A percentile compares a stretch with the other conserved stretches of the same genome.
Conservation (phyloP, 176 grass and related monocot species). For the Ensete ventricosum region DNA sequence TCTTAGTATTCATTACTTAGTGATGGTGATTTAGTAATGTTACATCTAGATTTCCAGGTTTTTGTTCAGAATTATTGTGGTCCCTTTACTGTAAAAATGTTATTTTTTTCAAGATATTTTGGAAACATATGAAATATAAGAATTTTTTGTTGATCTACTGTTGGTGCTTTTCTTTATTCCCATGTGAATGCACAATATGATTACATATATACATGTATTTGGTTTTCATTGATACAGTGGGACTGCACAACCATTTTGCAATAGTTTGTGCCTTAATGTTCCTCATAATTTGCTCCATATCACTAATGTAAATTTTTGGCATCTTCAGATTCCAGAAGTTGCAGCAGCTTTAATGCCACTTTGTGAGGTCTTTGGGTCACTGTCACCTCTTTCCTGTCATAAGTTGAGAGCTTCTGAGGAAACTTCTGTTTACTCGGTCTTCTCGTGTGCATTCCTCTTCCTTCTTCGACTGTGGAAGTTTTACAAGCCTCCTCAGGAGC, state of each 20-base stretch:
- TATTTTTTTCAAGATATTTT: too few species aligned
- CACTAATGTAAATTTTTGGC: neutral
- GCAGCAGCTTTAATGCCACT: constrained; percentile 85
- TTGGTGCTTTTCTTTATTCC: too few species aligned
- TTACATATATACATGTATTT: too few species aligned
- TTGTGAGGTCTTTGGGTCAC: constrained; percentile 89
- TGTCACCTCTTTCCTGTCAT: constrained; percentile 61
- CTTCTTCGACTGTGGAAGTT: constrained; percentile 95
- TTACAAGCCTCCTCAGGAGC: constrained; percentile 77
- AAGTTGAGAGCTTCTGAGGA: constrained; percentile 54
- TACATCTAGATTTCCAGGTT: too few species aligned
- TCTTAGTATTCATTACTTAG: too few species aligned
- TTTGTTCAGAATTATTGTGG: too few species aligned
- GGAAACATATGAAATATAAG: too few species aligned
- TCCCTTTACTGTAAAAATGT: too few species aligned
- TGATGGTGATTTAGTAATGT: too few species aligned
- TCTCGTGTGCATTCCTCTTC: constrained; percentile 95
- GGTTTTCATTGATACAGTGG: neutral
- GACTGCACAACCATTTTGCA: neutral
- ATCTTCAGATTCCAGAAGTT: constrained; percentile 77
- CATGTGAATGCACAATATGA: too few species aligned
- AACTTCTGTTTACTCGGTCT: constrained; percentile 71
- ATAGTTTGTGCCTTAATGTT: neutral
- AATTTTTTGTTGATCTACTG: too few species aligned
- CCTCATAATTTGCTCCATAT: neutral